Evolutionary conservation across 768 basidiomycete species (phyloP).

Genomic region (Podaxis rugospora): DNA sequence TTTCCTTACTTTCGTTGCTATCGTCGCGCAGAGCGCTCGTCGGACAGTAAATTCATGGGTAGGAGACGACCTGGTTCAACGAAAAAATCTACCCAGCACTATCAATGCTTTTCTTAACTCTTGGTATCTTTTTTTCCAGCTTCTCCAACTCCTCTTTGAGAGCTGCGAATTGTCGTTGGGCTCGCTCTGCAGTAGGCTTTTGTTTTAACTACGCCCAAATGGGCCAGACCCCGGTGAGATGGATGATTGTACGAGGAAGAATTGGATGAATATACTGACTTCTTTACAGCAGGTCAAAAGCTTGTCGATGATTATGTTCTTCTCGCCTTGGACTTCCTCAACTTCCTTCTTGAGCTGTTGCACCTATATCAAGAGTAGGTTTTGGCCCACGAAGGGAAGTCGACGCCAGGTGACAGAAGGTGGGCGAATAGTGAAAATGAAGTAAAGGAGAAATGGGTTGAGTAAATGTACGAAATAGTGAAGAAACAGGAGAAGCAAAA

Average conservation of each 20-base stretch:
- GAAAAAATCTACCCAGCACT: conserved; percentile 14
- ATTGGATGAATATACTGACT: conserved; percentile 39
- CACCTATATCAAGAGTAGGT: conserved; percentile 34
- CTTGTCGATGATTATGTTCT: conserved; percentile 79
- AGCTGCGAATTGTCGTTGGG: conserved; percentile 75
- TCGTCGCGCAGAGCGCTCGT: conserved; percentile 6
- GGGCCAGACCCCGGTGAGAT: conserved; percentile 16
- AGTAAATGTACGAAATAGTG: conserved; percentile 3
- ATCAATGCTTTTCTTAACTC: conserved; percentile 35
- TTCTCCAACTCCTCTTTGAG: conserved; percentile 85
- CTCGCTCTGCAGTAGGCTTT: conserved; percentile 81
- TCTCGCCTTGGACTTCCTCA: conserved; percentile 75
- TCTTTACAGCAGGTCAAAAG: conserved; percentile 84
- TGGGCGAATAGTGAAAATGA: neutral
- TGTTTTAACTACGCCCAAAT: conserved; percentile 28
- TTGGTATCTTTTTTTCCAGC: conserved; percentile 63
- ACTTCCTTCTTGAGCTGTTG: conserved; percentile 70
- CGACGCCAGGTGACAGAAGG: neutral
- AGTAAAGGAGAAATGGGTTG: neutral
- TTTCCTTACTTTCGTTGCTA: neutral
- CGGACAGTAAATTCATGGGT: conserved; percentile 8
- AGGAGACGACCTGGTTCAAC: neutral
- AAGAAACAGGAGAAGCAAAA: conserved; percentile 2
- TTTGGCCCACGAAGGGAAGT: neutral
- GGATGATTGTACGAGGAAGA: conserved; percentile 6